Evolutionary conservation across 1,139 yeast genomes (phyloP).

Genomic region (Debaryomycetaceae sp.): DNA sequence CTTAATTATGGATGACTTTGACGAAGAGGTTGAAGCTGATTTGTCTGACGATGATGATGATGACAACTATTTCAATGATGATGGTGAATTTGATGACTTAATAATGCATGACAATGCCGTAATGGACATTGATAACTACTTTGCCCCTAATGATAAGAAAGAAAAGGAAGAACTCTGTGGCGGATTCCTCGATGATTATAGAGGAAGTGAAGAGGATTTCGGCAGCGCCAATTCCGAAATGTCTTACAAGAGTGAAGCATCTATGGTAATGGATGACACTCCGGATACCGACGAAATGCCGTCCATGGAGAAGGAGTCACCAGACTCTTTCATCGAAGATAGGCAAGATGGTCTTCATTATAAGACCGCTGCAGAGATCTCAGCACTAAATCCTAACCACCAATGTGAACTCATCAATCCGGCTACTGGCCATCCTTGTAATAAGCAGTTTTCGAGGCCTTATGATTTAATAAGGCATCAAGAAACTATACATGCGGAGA

Average conservation of each 20-base stretch:
- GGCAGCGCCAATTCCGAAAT: background rate
- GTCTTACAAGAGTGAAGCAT: conserved; percentile 5
- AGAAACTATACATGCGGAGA: conserved; percentile 89
- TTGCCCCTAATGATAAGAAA: conserved; percentile 6
- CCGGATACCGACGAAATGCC: conserved; percentile 6
- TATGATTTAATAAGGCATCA: conserved; percentile 70
- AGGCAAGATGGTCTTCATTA: conserved; percentile 5
- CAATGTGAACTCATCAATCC: conserved; percentile 58
- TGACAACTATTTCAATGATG: conserved; percentile 35
- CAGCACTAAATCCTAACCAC: conserved; percentile 33
- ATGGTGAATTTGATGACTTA: conserved; percentile 35
- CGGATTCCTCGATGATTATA: conserved; percentile 10
- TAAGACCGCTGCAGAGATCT: conserved; percentile 21
- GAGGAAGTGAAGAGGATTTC: conserved; percentile 5
- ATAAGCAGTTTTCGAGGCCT: conserved; percentile 46
- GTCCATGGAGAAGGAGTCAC: conserved; percentile 4
- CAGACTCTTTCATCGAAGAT: background rate
- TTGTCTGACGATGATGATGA: conserved; percentile 37
- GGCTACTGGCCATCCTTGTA: conserved; percentile 41
- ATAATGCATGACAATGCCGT: conserved; percentile 19
- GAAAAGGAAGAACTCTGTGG: conserved; percentile 7
- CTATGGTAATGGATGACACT: conserved; percentile 9
- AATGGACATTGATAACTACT: conserved; percentile 16
- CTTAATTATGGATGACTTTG: conserved; percentile 30
- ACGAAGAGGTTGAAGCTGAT: conserved; percentile 37